Evolutionary conservation across 2,329 filamentous ascomycete species (phyloP), one percentile per base, ranked within the genome.

Genomic region (Pseudonectria foliicola): DNA sequence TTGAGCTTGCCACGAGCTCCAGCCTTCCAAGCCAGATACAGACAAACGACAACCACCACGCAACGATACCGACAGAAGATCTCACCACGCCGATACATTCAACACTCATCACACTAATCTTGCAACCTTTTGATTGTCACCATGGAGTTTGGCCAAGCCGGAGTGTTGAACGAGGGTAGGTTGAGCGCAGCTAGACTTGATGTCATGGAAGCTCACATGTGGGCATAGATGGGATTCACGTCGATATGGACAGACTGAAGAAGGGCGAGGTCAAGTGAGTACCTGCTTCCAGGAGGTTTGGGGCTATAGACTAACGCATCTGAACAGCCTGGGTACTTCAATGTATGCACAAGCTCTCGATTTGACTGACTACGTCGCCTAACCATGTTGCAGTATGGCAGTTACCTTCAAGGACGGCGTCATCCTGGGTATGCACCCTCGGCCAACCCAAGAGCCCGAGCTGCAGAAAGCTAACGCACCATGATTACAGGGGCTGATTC

Each of bases 381-480:
- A 48, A 59, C 45, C 25, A 41, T 33, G 34, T 31, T 27, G 35
- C 53, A 94, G 87, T 62, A 98, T 98, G 92, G 92, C 92, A 43
- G 89, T 96, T 63, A 96, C 93, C 57, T 98, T 98, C 78, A 92
- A 92, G 62, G 89, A 95, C 56, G 92, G 92, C 44, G 92, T 98
- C 40, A 96, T 98, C 66, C 75, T 98, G 27, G 85, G 78, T 82
- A 63, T 32, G 72, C 53, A 23, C 13, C 11, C 18, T 7, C n/a
- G 6, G 12, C 8, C 4, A 7, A 8, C 13, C 30, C 4, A 10
- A 0, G 4, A 2, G 24, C 13, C 4, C 7, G 10, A 4, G 11
- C 29, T 13, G 6, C 25, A 32, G 7, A 2, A 21, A 31, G 27
- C 39, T 57, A 34, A 58, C 34, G 6, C 5, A 13, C 24, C 10